Base-by-base conservation (phyloP, 805 yeast species). In the Saturnispora dispora region DNA sequence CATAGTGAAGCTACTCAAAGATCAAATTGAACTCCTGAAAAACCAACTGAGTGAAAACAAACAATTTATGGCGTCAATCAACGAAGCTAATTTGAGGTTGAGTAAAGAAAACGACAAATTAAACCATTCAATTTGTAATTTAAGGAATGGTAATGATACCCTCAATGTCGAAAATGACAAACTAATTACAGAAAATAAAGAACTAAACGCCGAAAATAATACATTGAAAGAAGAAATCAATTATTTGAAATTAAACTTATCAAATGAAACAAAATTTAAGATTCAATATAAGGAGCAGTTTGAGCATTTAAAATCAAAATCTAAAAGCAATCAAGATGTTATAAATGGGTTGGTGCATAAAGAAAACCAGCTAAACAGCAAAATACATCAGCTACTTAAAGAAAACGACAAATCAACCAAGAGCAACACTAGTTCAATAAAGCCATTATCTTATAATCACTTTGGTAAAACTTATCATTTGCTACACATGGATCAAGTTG, bases 401-500 rank as follows among this genome's bases (percentile, higher is more conserved):
- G 22, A 20, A 37, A 37, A n/a, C 23, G 30, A 41, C 13, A 15
- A 27, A 30, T 28, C 42, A n/a, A 23, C 36, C 11, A 47, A 39
- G 22, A 15, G 37, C 9, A 25, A 35, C 4, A 36, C 35, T n/a
- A 20, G 20, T 13, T 46, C 35, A 11, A 28, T 10, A 20, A 27
- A 23, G 17, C 44, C 53, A 37, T 23, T 49, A 4, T 48, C 46
- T 4, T 23, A 37, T 17, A 50, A 11, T 11, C 51, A 52, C 13
- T 48, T 52, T 43, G 52, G 54, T 4, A 20, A 27, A 2, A 7
- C 18, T 17, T 51, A 44, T 22, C 15, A 44, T 3, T 7, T 13
- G 4, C 39, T 55, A 11, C 43, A 55, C 17, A 42, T 60, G 48
- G 52, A 53, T 10, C 25, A 44, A 8, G 37, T 60, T 18, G 56